A percentile compares a stretch with the other conserved stretches of the same genome.
phyloP scores from a whole-genome alignment of 805 yeast genomes.

The Candida corydali region DNA sequence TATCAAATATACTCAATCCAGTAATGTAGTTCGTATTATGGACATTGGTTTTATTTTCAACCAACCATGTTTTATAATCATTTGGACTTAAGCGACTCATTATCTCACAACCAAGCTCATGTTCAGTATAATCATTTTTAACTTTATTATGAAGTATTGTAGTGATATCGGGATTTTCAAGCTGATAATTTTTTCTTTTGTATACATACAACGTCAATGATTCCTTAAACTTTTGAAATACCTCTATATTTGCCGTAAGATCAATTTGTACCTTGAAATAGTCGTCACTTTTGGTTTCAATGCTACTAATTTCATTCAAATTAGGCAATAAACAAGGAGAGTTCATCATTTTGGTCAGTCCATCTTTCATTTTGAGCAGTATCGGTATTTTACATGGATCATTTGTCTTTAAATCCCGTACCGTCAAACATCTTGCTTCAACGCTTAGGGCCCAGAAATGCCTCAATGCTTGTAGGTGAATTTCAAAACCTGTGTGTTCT shows the following conservation, averaged over 20 bases:
- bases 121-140: conserved; percentile 23
- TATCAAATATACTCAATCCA: conserved; percentile 40
- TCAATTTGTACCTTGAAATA: conserved; percentile 53
- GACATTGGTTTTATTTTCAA: conserved; percentile 14
- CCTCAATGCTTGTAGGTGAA: conserved; percentile 78
- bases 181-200: conserved; percentile 39
- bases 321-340: conserved; percentile 75
- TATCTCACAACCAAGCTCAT: conserved; percentile 16
- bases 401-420: conserved; percentile 62
- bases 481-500: conserved; percentile 39
- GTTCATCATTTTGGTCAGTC: conserved; percentile 23
- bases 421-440: conserved; percentile 75
- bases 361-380: conserved; percentile 35
- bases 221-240: conserved; percentile 39
- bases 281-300: conserved; percentile 44
- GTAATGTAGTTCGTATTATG: conserved; percentile 14
- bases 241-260: conserved; percentile 37
- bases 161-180: conserved; percentile 29
- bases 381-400: conserved; percentile 49
- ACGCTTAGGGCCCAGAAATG: conserved; percentile 89
- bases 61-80: conserved; percentile 28
- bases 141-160: conserved; percentile 33
- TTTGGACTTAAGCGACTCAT: conserved; percentile 19
- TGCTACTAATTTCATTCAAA: conserved; percentile 42
- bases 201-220: conserved; percentile 50